Evolutionary conservation across 331 rosid genomes (phyloP).

Genomic region (Quercus tomentella): DNA sequence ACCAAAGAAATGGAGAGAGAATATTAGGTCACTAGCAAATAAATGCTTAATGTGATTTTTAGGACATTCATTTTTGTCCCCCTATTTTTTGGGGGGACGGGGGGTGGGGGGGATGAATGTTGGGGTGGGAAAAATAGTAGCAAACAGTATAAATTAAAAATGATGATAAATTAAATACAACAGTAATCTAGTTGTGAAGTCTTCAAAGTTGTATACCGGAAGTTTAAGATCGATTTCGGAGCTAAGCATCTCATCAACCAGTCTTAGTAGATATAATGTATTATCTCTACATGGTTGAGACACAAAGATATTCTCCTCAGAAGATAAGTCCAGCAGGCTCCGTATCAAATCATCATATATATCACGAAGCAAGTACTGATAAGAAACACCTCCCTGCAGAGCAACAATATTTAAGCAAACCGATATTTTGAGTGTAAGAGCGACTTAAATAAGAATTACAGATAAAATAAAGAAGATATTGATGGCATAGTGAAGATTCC

Average conservation of each 20-base stretch:
- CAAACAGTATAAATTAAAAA: background rate
- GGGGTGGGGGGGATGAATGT: background rate
- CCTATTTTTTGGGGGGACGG: background rate
- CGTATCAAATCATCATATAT: slow-evolving; percentile 73
- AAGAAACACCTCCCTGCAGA: slow-evolving; percentile 62
- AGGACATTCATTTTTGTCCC: background rate
- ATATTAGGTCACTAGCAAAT: background rate
- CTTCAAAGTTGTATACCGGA: slow-evolving; percentile 57
- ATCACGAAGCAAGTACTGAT: slow-evolving; percentile 60
- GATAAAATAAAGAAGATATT: slow-evolving; percentile 17
- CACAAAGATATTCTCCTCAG: slow-evolving; percentile 66
- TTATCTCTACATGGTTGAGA: slow-evolving; percentile 96
- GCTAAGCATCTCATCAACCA: slow-evolving; percentile 86
- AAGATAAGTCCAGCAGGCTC: slow-evolving; percentile 68
- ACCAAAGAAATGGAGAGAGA: background rate
- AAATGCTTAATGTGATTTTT: background rate
- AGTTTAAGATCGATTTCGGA: slow-evolving; percentile 75
- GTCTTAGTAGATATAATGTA: slow-evolving; percentile 72
- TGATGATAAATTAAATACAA: background rate
- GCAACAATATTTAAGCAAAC: slow-evolving; percentile 13
- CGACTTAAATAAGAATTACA: slow-evolving; percentile 3
- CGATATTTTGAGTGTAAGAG: slow-evolving; percentile 14
- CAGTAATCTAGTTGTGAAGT: background rate
- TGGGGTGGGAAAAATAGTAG: background rate
- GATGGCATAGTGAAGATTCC: slow-evolving; percentile 18